These are phyloP conservation scores for Tilletia setariae DNA, from an alignment of 1,284 basidiomycete species.

Conservation along the genomic window DNA sequence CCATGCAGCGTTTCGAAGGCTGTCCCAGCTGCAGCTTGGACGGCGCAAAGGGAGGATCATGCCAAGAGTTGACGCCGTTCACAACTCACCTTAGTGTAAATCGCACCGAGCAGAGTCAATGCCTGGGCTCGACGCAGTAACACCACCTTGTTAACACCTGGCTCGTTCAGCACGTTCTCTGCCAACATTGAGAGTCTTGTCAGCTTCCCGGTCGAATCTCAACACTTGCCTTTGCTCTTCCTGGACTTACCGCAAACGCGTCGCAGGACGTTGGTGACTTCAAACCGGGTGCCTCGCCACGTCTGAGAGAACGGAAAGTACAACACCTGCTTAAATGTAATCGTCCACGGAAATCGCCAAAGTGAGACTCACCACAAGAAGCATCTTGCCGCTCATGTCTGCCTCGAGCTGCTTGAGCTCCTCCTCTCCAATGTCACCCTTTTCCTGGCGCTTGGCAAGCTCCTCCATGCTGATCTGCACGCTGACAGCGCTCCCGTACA, in stretches of 20 bases:
- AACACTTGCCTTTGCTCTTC: constrained; percentile 36
- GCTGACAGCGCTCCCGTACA: constrained; percentile 61
- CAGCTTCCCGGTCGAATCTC: too few relatives aligned
- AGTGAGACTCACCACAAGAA: constrained; percentile 24
- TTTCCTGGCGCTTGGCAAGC: constrained; percentile 84
- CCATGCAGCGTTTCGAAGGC: too few relatives aligned
- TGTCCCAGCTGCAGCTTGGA: too few relatives aligned
- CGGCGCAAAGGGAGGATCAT: neutral
- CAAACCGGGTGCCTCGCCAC: constrained; percentile 31
- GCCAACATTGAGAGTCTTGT: constrained; percentile 13
- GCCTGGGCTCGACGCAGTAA: constrained; percentile 50
- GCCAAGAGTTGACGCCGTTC: neutral
- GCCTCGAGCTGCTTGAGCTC: constrained; percentile 72
- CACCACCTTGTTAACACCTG: constrained; percentile 47
- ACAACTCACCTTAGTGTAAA: constrained; percentile 33
- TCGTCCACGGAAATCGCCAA: too few relatives aligned
- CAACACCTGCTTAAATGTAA: neutral
- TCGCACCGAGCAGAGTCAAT: constrained; percentile 47
- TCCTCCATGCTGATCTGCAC: constrained; percentile 66
- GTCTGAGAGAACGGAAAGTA: constrained; percentile 1
- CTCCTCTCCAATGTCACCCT: constrained; percentile 77
- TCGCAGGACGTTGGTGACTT: constrained; percentile 44
- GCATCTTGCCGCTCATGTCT: constrained; percentile 82
- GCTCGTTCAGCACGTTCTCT: constrained; percentile 52
- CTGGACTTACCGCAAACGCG: neutral